Conservation (phyloP, 1,284 basidiomycete species). For the Pseudomicrostroma phylloplanum region DNA sequence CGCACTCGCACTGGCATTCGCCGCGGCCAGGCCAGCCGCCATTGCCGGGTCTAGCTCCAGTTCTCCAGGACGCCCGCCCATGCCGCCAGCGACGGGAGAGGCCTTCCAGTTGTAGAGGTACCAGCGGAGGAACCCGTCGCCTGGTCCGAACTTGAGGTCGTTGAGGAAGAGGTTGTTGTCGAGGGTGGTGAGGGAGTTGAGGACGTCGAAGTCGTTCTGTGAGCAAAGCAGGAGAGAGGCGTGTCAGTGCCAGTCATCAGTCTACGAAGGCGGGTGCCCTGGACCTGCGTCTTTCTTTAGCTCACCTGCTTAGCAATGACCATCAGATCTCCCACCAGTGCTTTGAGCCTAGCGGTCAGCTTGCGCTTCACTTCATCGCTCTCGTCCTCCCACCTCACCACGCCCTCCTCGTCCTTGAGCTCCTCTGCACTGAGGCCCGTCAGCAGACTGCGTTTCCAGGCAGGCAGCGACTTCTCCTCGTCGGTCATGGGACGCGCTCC, state of each 20-base stretch:
- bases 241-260: background rate
- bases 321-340: slow-evolving; percentile 70
- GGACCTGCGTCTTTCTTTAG: slow-evolving; percentile 51
- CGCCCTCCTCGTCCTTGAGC: slow-evolving; percentile 27
- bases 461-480: slow-evolving; percentile 7
- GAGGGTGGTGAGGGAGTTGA: slow-evolving; percentile 91
- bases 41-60: slow-evolving; percentile 34
- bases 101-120: slow-evolving; percentile 62
- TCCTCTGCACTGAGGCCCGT: slow-evolving; percentile 31
- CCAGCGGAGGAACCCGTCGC: slow-evolving; percentile 81
- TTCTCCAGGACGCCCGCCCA: slow-evolving; percentile 41
- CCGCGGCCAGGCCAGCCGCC: no score
- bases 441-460: slow-evolving; percentile 29
- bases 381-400: slow-evolving; percentile 43
- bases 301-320: slow-evolving; percentile 61
- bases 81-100: slow-evolving; percentile 40
- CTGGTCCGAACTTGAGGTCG: slow-evolving; percentile 76
- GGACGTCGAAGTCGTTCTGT: slow-evolving; percentile 81
- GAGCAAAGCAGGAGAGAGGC: background rate
- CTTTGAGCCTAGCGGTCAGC: slow-evolving; percentile 66
- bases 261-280: background rate
- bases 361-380: slow-evolving; percentile 60
- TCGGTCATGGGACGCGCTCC: slow-evolving; percentile 3
- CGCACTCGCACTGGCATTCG: no score
- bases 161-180: slow-evolving; percentile 79